Evolutionary conservation across 768 basidiomycete genomes (phyloP), one percentile per base, ranked within the genome.

Genomic region (Cystobasidium tubakii): DNA sequence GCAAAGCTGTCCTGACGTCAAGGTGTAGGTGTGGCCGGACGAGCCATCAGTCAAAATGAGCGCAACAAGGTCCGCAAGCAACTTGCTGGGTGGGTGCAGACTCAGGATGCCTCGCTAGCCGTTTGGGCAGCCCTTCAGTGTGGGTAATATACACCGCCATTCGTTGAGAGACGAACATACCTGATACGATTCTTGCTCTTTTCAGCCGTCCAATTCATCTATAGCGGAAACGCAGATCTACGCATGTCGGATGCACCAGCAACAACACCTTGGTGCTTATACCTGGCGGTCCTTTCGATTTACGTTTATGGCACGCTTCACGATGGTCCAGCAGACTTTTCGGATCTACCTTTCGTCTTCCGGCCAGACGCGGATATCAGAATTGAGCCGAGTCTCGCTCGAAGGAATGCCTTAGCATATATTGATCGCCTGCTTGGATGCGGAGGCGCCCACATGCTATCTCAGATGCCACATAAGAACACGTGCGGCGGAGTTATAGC

Each of bases 351-450:
- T 4, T 60, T 60, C 33, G 57, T 60, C 29, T 60, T 60, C 27
- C 4, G 57, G 15, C 17, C 23, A 27, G 57, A 60, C 17, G 17
- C 7, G 27, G 33, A 60, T 6, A 60, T 60, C 25, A 27, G 57
- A 23, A 60, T 60, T 12, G 57, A 60, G 33, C 57, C 57, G 15
- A 60, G 57, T 60, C 57, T 60, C 10, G 57, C 57, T 60, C 57
- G 57, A 60, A 27, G 57, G 29, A 60, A 60, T 31, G 57, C 57
- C 23, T 21, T 60, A 10, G 57, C 57, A 60, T 60, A 60, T 21
- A 34, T 60, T 25, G 57, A 60, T 12, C 25, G 57, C 29, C 27
- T 60, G 27, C 57, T 60, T 29, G 33, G 57, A 3, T 60, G 57
- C 27, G 57, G 57, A 25, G 57, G 29, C 2, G 33, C 29, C 6